These are phyloP conservation scores for Phanerodontia chrysosporium DNA, from an alignment of 768 basidiomycete genomes.

Conservation along the genomic window DNA sequence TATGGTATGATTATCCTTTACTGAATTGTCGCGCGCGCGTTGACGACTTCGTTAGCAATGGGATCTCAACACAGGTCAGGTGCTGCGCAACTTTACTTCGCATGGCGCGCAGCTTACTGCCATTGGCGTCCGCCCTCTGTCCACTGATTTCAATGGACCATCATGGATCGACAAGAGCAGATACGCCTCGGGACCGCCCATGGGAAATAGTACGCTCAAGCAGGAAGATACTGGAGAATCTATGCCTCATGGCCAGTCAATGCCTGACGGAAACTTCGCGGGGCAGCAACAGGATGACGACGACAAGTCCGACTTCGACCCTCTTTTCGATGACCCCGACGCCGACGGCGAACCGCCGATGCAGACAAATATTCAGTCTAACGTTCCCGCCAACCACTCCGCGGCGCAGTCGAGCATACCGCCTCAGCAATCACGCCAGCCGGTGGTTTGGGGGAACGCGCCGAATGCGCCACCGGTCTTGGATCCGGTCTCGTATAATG, in stretches of 20 bases:
- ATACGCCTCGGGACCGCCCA: slow-evolving; percentile 4
- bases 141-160: slow-evolving; percentile 26
- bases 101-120: slow-evolving; percentile 85
- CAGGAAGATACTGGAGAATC: slow-evolving; percentile 4
- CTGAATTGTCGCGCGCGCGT: background rate
- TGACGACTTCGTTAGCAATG: slow-evolving; percentile 64
- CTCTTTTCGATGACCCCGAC: slow-evolving; percentile 83
- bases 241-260: background rate
- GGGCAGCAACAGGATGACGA: slow-evolving; percentile 43
- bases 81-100: slow-evolving; percentile 68
- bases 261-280: background rate
- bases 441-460: slow-evolving; percentile 30
- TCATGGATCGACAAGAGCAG: slow-evolving; percentile 14
- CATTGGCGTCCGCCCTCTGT: slow-evolving; percentile 69
- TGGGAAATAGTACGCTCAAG: slow-evolving; percentile 2
- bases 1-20: slow-evolving; percentile 50
- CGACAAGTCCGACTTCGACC: slow-evolving; percentile 78
- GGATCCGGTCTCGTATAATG: slow-evolving; percentile 51
- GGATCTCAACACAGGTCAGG: slow-evolving; percentile 91
- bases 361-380: slow-evolving; percentile 20
- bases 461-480: slow-evolving; percentile 78
- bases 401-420: background rate
- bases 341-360: slow-evolving; percentile 37
- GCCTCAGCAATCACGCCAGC: slow-evolving; percentile 10
- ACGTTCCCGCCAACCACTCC: background rate